These are phyloP conservation scores for Misopates orontium DNA, from an alignment of 257 asterid genomes.

Conservation along the genomic window DNA sequence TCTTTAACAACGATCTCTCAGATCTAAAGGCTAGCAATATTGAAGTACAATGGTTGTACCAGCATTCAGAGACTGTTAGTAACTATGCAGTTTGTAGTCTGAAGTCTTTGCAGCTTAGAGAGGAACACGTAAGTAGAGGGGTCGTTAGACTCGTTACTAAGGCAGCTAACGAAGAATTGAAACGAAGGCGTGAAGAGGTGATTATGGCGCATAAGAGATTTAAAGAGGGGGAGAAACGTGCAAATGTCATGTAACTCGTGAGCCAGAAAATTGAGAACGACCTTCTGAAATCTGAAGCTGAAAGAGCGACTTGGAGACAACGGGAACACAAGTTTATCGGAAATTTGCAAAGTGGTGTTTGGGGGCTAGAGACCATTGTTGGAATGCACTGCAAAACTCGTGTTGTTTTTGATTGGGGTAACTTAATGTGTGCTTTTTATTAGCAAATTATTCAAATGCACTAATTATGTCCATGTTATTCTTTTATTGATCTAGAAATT, in stretches of 20 bases:
- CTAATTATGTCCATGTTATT: too few relatives aligned
- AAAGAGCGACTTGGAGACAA: not conserved
- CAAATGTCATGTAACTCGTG: not conserved
- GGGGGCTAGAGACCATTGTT: too few relatives aligned
- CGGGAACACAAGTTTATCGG: not conserved
- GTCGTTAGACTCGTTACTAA: not conserved
- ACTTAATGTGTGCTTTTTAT: too few relatives aligned
- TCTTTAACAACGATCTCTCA: not conserved
- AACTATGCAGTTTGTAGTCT: not conserved
- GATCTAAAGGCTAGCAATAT: conserved; percentile 2
- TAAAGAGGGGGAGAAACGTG: not conserved
- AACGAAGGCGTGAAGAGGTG: not conserved
- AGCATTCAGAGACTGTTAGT: not conserved
- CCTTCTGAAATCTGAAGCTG: not conserved
- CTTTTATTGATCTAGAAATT: too few relatives aligned
- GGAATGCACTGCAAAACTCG: too few relatives aligned
- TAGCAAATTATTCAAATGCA: too few relatives aligned
- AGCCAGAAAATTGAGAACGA: conserved; percentile 2
- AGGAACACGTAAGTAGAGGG: not conserved
- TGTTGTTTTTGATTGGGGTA: too few relatives aligned
- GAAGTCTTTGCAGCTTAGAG: not conserved
- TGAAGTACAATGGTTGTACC: conserved; percentile 1
- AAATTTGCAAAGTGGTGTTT: too few relatives aligned
- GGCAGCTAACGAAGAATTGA: conserved; percentile 1
- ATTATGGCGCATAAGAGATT: not conserved